Evolutionary conservation across 1,284 basidiomycete species (phyloP), one percentile per base, ranked within the genome.

Genomic region (Wallemia ichthyophaga): DNA sequence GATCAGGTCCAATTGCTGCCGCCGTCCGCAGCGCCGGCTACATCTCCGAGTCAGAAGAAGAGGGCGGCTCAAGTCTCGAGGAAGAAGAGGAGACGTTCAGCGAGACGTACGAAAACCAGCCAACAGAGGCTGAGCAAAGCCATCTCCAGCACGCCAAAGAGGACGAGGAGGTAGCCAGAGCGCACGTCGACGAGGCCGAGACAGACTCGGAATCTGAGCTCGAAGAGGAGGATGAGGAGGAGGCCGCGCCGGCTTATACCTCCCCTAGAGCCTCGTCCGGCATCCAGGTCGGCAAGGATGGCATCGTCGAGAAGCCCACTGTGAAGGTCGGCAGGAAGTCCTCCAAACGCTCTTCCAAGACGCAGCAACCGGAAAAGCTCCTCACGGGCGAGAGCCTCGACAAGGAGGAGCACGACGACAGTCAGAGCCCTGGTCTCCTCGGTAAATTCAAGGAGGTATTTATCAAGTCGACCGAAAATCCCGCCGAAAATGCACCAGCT

Each of bases 1-100:
- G 92, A 59, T 81, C 81, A 58, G 92, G 94, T 2, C 88, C 87
- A 11, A 85, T 98, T 21, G 84, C 84, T 54, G 87, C 88, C 25
- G 91, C 89, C 58, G 92, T 98, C 27, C 76, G 89, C 60, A 77
- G 80, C 24, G 88, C 79, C 1, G 91, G 91, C 31, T 94, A 88
- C 70, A 71, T 74, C 74, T 65, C 63, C 19, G 82, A 80, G 1
- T 76, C 75, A 32, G 77, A 78, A 58, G 77, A 75, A 17, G 79
- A 77, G 21, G 81, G 79, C 59, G 81, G 79, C 9, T 80, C 78
- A 32, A 82, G 78, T 59, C 72, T 79, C 25, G 84, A 85, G 65
- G 83, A 67, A 33, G 55, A 56, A 27, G 55, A 56, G 25, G 66
- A 66, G 1, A 75, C 73, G 13, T 70, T 72, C 58, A 73, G 69